These are phyloP conservation scores for Zygnema circumcarinatum DNA, from an alignment of 139 green algal species.

Conservation along the genomic window DNA sequence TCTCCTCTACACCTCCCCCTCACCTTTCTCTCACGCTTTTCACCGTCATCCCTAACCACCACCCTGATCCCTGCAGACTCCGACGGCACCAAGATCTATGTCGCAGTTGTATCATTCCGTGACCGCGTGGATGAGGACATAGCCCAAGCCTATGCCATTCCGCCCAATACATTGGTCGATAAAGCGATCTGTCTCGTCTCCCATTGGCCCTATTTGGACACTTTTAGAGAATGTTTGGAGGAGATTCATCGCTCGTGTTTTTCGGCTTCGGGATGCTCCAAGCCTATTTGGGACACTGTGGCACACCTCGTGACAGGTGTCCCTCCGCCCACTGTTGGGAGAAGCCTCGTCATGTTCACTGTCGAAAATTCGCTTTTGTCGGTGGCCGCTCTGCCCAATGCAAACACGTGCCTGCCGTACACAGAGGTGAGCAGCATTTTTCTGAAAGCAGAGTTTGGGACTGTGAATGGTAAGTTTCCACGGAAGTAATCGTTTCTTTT, in stretches of 20 bases:
- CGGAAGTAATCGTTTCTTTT: not conserved
- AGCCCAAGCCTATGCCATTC: slow-evolving; percentile 43
- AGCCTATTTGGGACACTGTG: slow-evolving; percentile 50
- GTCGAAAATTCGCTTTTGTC: slow-evolving; percentile 55
- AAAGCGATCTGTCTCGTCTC: slow-evolving; percentile 55
- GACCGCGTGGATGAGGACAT: slow-evolving; percentile 59
- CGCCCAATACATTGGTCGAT: slow-evolving; percentile 33
- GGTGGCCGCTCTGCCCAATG: not conserved
- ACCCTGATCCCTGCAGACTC: slow-evolving; percentile 28
- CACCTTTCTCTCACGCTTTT: not conserved
- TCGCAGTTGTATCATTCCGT: slow-evolving; percentile 38
- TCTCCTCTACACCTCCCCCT: not conserved
- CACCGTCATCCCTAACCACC: too few relatives aligned
- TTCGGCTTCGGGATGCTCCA: slow-evolving; percentile 45
- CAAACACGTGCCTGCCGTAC: slow-evolving; percentile 30
- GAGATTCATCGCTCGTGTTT: slow-evolving; percentile 60
- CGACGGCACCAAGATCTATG: slow-evolving; percentile 47
- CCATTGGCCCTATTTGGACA: slow-evolving; percentile 58
- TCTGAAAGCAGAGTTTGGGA: not conserved
- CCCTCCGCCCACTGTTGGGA: slow-evolving; percentile 30
- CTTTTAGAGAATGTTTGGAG: slow-evolving; percentile 50
- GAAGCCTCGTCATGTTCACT: slow-evolving; percentile 27
- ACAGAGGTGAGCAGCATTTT: slow-evolving; percentile 26
- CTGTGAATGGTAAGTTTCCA: not conserved
- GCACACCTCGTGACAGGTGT: slow-evolving; percentile 31